Percentiles rank a stretch among this genome's conserved stretches.
Evolutionary conservation across 176 grass and related monocot species (phyloP).

Genomic region (Eragrostis nindensis): DNA sequence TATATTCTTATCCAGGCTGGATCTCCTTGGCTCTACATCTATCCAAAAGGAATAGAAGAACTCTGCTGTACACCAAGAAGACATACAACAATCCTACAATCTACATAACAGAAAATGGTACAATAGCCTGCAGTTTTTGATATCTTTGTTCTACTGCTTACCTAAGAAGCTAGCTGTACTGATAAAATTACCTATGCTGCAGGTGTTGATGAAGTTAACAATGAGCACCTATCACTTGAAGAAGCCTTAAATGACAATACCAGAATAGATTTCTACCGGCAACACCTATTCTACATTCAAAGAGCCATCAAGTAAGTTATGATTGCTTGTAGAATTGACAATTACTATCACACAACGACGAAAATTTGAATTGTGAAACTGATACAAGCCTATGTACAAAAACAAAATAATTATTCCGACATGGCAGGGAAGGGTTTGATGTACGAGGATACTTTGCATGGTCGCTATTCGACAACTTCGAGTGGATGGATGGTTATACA

Average conservation of each 20-base stretch:
- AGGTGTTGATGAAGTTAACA: slow-evolving; percentile 84
- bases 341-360: not conserved
- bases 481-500: slow-evolving; percentile 85
- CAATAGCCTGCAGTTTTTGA: not conserved
- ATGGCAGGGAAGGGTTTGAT: slow-evolving; percentile 62
- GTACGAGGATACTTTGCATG: slow-evolving; percentile 84
- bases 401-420: slow-evolving; percentile 9
- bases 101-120: slow-evolving; percentile 97
- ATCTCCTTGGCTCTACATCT: slow-evolving; percentile 74
- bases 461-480: slow-evolving; percentile 89
- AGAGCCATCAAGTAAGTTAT: slow-evolving; percentile 59
- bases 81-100: slow-evolving; percentile 79
- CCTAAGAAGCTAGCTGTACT: not conserved
- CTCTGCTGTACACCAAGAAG: slow-evolving; percentile 72
- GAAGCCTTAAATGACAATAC: slow-evolving; percentile 69
- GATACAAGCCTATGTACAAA: not conserved
- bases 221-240: slow-evolving; percentile 51
- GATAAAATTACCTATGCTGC: slow-evolving; percentile 6
- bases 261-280: slow-evolving; percentile 65
- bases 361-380: not conserved
- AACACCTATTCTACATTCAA: slow-evolving; percentile 66
- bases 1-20: slow-evolving; percentile 56
- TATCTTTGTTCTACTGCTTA: slow-evolving; percentile 15
- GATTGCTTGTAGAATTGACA: not conserved
- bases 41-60: slow-evolving; percentile 82